Base-by-base conservation (phyloP, 2,329 filamentous ascomycete genomes). In the Pseudocercospora fuligena region DNA sequence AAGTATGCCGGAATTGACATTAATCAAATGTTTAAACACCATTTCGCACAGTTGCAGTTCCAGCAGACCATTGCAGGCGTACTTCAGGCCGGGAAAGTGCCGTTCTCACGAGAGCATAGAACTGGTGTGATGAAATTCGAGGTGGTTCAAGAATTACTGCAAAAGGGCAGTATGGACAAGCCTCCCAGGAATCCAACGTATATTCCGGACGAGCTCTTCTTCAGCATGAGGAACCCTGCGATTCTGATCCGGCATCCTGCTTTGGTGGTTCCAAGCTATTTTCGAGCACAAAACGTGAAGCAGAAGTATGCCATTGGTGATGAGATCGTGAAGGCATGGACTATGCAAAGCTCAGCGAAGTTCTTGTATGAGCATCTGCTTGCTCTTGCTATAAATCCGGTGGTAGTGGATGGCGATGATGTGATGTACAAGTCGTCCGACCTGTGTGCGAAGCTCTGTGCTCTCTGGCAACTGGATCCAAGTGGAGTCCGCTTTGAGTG, bases 231-330 rank as follows among this genome's bases (percentile, higher is more conserved):
- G 3, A 36, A 33, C 23, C 56, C 56, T 3, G 12, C 43, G 14
- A 40, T 59, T 19, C 31, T 59, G 16, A 59, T 59, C 16, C 31
- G 56, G 9, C 56, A 59, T 25, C 56, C 56, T 31, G 56, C 56
- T 36, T 16, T 36, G 16, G 56, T 59, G 16, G 23, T 59, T 36
- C 56, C 56, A 12, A 36, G 29, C 9, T 59, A 59, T 36, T 59
- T 36, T 23, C 56, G 56, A 31, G 31, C 56, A 12, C 56, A 59
- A 16, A 31, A 12, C 14, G 16, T 31, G 5, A 59, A 59, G 56
- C 56, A 59, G 56, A 59, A 59, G 31, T 59, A 19, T 23, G 56
- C 56, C 6, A 59, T 59, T 19, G 31, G n/a, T 6, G 56, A 59
- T 12, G 56, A 59, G n/a, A 31, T 36, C 14, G 36, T 59, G 8